phyloP scores from a whole-genome alignment of 495 filamentous ascomycete genomes.

The Penicillium arizonense region DNA sequence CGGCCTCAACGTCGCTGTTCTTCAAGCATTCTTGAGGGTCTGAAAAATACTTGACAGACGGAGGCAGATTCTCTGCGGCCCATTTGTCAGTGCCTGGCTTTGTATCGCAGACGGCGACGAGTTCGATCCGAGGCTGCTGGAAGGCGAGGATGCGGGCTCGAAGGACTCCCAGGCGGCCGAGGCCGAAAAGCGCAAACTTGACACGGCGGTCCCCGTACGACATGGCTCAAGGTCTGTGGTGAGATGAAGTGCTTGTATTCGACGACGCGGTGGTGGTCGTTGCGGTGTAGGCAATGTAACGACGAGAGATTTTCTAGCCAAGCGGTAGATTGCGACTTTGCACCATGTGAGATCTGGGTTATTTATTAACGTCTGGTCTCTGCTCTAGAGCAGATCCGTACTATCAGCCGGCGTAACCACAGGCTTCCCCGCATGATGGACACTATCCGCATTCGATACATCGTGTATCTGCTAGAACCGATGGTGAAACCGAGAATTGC shows the following conservation, averaged over 20 bases:
- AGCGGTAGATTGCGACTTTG: not conserved
- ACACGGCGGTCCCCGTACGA: constrained; percentile 8
- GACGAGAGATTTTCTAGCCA: constrained; percentile 8
- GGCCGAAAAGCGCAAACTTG: constrained; percentile 15
- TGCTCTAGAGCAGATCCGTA: not conserved
- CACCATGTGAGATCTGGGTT: not conserved
- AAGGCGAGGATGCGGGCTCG: constrained; percentile 17
- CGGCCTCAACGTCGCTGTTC: constrained; percentile 12
- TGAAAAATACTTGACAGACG: constrained; percentile 13
- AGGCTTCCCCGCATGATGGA: not conserved
- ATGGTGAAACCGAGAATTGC: not conserved
- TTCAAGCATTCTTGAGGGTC: constrained; percentile 16
- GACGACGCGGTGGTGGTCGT: not conserved
- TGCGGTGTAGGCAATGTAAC: constrained; percentile 4
- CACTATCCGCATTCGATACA: not conserved
- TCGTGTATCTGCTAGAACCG: not conserved
- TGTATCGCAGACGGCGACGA: constrained; percentile 17
- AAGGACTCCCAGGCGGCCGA: constrained; percentile 15
- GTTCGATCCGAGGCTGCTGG: constrained; percentile 18
- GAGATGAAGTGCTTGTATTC: not conserved
- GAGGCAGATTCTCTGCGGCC: constrained; percentile 14
- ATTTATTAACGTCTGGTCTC: not conserved
- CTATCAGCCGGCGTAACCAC: not conserved
- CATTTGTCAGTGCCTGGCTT: constrained; percentile 15
- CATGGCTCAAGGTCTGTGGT: constrained; percentile 5